These are phyloP conservation scores for Cucurbita pepo DNA, from an alignment of 306 rosid species.

Conservation along the genomic window DNA sequence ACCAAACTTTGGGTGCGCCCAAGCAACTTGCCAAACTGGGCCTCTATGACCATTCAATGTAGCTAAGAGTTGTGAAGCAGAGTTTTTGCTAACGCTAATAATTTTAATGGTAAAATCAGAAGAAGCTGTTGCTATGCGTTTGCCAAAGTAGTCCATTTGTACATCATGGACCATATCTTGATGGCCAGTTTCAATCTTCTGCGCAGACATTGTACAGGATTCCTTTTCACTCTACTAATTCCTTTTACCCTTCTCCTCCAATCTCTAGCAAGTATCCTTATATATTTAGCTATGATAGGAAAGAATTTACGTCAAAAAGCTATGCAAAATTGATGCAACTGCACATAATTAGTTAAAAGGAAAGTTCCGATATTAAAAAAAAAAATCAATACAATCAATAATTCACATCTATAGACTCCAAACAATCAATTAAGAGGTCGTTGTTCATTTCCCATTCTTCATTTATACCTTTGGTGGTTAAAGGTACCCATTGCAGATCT, in stretches of 20 bases:
- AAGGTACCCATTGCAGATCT: background rate
- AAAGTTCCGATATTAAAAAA: background rate
- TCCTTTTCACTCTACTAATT: background rate
- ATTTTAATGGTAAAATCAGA: conserved; percentile 78
- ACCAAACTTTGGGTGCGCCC: conserved; percentile 97
- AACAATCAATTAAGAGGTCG: background rate
- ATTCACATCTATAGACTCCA: background rate
- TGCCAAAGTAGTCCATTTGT: conserved; percentile 86
- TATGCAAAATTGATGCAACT: background rate
- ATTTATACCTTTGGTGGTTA: background rate
- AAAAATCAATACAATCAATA: background rate
- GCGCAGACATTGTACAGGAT: conserved; percentile 43
- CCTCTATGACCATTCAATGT: conserved; percentile 70
- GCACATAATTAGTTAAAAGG: background rate
- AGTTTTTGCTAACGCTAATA: conserved; percentile 45
- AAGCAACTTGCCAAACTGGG: conserved; percentile 76
- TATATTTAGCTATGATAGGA: background rate
- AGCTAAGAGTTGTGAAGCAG: conserved; percentile 66
- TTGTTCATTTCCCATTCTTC: background rate
- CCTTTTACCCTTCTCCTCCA: background rate
- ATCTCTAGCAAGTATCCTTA: background rate
- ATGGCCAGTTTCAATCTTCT: conserved; percentile 85
- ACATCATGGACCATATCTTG: conserved; percentile 65
- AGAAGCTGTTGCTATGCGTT: conserved; percentile 77
- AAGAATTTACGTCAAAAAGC: background rate